Conservation (phyloP, 2,329 filamentous ascomycete genomes). For the Zelopaecilomyces penicillatus region DNA sequence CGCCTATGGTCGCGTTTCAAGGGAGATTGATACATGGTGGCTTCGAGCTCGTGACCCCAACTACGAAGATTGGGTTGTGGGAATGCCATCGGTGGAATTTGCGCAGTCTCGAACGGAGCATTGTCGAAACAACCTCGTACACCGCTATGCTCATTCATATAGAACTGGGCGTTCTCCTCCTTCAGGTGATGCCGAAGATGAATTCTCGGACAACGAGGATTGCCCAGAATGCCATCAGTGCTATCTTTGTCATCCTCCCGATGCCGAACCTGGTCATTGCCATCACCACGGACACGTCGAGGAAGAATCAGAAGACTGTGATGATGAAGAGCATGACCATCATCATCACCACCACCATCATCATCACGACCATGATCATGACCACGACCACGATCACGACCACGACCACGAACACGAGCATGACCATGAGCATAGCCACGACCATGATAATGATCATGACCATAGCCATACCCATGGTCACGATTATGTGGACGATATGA, state of each 20-base stretch:
- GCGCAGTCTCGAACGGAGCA: constrained; percentile 49
- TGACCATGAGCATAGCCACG: constrained; percentile 12
- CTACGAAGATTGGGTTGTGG: constrained; percentile 48
- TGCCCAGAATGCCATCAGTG: constrained; percentile 26
- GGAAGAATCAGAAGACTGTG: constrained; percentile 4
- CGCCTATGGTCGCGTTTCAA: constrained; percentile 51
- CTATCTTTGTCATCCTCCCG: constrained; percentile 28
- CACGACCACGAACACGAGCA: constrained; percentile 10
- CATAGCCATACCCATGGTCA: constrained; percentile 30
- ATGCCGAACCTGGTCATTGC: constrained; percentile 40
- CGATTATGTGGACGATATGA: constrained; percentile 45
- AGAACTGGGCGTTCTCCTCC: constrained; percentile 32
- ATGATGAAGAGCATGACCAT: constrained; percentile 9
- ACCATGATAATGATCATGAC: constrained; percentile 25
- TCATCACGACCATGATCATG: constrained; percentile 35
- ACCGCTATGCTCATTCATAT: constrained; percentile 43
- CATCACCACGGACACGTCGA: constrained; percentile 25
- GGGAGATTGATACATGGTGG: constrained; percentile 60
- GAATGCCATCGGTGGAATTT: constrained; percentile 53
- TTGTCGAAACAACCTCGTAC: constrained; percentile 51
- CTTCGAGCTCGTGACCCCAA: constrained; percentile 51
- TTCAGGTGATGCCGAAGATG: constrained; percentile 29
- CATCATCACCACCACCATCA: constrained; percentile 13
- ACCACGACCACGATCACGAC: constrained; percentile 27
- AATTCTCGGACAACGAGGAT: constrained; percentile 29